A percentile compares a stretch with the other conserved stretches of the same genome.
Evolutionary conservation across 2,329 filamentous ascomycete genomes (phyloP).

Genomic region (Corniculantispora saksenae): DNA sequence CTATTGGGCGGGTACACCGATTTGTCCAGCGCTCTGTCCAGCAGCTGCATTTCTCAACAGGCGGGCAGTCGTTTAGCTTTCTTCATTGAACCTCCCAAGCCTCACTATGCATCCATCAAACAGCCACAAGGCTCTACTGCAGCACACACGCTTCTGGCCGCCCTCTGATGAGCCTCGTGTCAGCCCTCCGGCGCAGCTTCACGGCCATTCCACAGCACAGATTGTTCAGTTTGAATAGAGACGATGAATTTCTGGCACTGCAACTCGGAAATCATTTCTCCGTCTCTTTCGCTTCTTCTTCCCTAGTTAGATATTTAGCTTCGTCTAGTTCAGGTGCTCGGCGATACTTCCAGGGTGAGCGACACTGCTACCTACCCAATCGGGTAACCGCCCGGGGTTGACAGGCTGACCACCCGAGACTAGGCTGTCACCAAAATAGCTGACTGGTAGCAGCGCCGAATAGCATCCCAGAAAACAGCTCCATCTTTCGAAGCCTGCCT

Average conservation of each 20-base stretch:
- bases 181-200: too few relatives aligned
- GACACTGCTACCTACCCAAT: slow-evolving; percentile 6
- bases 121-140: too few relatives aligned
- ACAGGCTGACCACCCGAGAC: background rate
- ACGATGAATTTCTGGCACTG: background rate
- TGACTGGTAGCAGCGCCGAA: background rate
- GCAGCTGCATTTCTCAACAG: background rate
- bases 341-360: slow-evolving; percentile 1
- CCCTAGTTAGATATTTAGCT: background rate
- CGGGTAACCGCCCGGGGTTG: background rate
- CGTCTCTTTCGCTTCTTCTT: too few relatives aligned
- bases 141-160: too few relatives aligned
- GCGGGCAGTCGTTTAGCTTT: background rate
- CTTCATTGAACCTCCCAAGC: background rate
- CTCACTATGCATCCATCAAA: too few relatives aligned
- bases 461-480: background rate
- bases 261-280: too few relatives aligned
- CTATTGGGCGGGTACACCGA: background rate
- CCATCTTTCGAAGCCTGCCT: background rate
- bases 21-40: background rate
- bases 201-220: too few relatives aligned
- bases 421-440: slow-evolving; percentile 8
- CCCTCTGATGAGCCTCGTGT: too few relatives aligned
- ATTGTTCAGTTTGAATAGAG: too few relatives aligned
- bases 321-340: background rate